Evolutionary conservation across 2,329 filamentous ascomycete genomes (phyloP), one percentile per base, ranked within the genome.

Genomic region (Talaromyces albobiverticillius): DNA sequence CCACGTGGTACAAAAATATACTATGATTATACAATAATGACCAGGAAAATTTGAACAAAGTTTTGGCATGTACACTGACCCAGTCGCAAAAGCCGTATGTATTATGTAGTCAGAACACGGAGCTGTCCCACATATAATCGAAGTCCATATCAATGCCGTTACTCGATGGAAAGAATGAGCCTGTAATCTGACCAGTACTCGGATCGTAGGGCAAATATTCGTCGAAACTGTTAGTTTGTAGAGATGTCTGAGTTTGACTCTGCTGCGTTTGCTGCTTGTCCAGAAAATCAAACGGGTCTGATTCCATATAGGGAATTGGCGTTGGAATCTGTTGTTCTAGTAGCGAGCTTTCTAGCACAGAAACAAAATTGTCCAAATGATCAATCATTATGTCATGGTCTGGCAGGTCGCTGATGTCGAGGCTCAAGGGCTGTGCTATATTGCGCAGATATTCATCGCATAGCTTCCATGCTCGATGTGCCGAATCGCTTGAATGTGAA

Each of bases 371-470:
- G n/a, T 59, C 46, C 6, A 60, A 38, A 3, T 53, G 50, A 26
- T 55, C 38, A 60, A 38, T 59, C 38, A 59, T 53, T 14, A 59
- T 60, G 10, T 64, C 59, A 18, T 61, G 58, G n/a, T 59, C 55
- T 4, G 69, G 65, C 14, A 71, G 54, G 23, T 71, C 68, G 22
- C 61, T 62, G 3, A 68, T 57, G 16, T 64, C 61, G 5, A 64
- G 63, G 10, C 64, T 65, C 29, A 71, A 59, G 20, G 69, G 65
- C 7, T 63, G 66, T 6, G 64, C 67, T 2, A 74, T 61, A 6
- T 66, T 68, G 23, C 61, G 64, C 7, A 74, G 60, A 54, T 72
- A 66, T 3, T 64, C 57, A 48, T 72, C 66, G 49, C 71, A 74
- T 1, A 73, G 62, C 40, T 63, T 64, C 62, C 66, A 70, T 36